Conservation (phyloP, 768 basidiomycete species). For the Lactarius vividus region DNA sequence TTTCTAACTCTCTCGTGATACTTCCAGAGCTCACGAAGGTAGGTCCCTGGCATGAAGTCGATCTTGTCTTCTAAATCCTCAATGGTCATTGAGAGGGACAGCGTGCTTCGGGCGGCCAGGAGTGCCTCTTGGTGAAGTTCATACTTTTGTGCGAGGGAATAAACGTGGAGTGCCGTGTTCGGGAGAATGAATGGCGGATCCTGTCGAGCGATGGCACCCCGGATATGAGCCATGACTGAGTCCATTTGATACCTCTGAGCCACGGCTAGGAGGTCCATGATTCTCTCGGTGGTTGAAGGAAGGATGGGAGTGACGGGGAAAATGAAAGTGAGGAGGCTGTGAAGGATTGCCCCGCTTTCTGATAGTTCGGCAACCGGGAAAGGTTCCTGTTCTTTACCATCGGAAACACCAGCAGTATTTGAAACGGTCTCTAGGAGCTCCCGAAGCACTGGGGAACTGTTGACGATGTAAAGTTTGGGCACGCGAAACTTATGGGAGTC, state of each 20-base stretch:
- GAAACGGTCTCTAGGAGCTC: background rate
- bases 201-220: background rate
- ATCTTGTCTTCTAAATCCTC: background rate
- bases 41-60: background rate
- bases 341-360: background rate
- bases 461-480: background rate
- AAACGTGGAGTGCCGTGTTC: background rate
- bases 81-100: background rate
- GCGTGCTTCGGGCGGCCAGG: background rate
- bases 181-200: background rate
- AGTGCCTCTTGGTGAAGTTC: background rate
- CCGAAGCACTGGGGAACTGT: background rate
- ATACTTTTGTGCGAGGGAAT: background rate
- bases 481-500: background rate
- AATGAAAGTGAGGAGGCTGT: background rate
- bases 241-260: constrained; percentile 1
- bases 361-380: background rate
- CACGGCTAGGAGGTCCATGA: background rate
- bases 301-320: background rate
- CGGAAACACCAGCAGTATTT: background rate
- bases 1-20: background rate
- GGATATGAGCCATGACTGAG: background rate
- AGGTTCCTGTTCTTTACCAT: background rate
- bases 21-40: background rate
- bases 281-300: background rate